Evolutionary conservation across 2,329 filamentous ascomycete species (phyloP).

Genomic region (Fonsecaea nubica): DNA sequence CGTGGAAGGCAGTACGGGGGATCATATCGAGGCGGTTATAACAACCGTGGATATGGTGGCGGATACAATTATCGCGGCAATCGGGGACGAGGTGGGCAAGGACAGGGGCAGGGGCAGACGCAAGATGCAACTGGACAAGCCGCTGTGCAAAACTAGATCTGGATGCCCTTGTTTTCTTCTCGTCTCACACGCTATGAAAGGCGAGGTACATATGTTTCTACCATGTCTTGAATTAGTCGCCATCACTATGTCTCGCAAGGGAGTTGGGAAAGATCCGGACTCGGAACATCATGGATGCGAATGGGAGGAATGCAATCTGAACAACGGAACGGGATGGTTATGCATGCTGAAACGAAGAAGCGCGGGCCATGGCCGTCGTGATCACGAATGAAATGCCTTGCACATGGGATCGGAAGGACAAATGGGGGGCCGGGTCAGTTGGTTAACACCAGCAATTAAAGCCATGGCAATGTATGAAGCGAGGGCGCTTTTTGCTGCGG

Average conservation of each 20-base stretch:
- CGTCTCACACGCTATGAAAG: conserved; percentile 4
- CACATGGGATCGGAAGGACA: neutral
- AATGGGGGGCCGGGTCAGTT: neutral
- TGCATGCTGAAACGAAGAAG: neutral
- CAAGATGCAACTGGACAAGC: conserved; percentile 19
- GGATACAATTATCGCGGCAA: conserved; percentile 30
- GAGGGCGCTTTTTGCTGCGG: neutral
- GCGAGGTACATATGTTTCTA: conserved; percentile 10
- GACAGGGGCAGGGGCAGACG: conserved; percentile 19
- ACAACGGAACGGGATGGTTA: conserved; percentile 1
- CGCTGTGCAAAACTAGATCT: conserved; percentile 24
- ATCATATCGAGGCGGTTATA: conserved; percentile 53
- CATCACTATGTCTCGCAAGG: neutral
- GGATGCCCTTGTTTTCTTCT: neutral
- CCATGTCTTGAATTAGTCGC: conserved; percentile 6
- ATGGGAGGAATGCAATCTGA: neutral
- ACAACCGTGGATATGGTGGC: conserved; percentile 40
- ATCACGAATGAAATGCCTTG: neutral
- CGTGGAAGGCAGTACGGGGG: conserved; percentile 59
- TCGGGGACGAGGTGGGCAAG: conserved; percentile 36
- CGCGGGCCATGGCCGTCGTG: neutral
- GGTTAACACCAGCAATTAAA: neutral
- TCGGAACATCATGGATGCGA: neutral
- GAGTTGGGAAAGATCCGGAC: neutral
- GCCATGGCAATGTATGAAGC: neutral